Evolutionary conservation across 1,139 yeast species (phyloP).

Genomic region (Taphrina confusa): DNA sequence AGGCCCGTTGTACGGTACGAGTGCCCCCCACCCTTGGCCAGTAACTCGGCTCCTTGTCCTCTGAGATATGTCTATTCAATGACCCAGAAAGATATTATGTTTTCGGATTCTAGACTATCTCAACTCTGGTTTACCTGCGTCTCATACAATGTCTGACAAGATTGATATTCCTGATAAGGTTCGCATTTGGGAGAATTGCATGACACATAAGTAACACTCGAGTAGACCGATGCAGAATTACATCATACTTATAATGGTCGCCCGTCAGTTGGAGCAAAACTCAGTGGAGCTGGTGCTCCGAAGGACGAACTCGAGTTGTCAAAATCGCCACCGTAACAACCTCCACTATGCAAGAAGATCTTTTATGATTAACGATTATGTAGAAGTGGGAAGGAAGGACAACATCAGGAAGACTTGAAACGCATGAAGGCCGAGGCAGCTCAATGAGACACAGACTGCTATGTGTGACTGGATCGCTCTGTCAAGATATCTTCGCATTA

Average conservation of each 20-base stretch:
- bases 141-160: neutral
- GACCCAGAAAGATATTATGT: no score
- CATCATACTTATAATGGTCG: slow-evolving; percentile 13
- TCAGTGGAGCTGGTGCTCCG: neutral
- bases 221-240: slow-evolving; percentile 12
- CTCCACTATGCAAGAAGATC: neutral
- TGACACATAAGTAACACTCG: no score
- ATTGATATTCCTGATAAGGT: slow-evolving; percentile 1
- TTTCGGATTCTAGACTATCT: no score
- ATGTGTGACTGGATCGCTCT: neutral
- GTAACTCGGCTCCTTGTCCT: no score
- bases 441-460: neutral
- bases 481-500: slow-evolving; percentile 30
- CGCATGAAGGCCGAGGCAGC: slow-evolving; percentile 17
- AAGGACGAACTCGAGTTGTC: slow-evolving; percentile 26
- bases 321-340: slow-evolving; percentile 7
- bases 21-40: no score
- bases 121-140: no score
- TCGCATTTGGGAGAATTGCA: no score
- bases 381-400: slow-evolving; percentile 21
- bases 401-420: slow-evolving; percentile 9
- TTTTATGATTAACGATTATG: neutral
- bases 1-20: no score
- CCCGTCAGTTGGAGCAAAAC: slow-evolving; percentile 8
- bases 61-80: no score